Conservation (phyloP, 495 filamentous ascomycete species). For the Pseudoneurospora amorphoporcata region DNA sequence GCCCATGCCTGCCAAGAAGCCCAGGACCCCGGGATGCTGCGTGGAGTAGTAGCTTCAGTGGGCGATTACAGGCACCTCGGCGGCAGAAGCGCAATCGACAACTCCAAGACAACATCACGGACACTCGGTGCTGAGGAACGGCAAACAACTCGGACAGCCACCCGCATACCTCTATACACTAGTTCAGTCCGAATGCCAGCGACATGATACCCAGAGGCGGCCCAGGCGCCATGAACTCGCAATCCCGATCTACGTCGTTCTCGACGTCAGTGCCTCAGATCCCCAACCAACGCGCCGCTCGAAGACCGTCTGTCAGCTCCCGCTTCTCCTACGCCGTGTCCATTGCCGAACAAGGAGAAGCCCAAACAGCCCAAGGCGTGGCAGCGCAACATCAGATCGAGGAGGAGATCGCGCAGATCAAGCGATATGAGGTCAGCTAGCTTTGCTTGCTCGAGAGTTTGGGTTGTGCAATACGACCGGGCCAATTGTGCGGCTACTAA, state of each 20-base stretch:
- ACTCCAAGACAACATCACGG: neutral
- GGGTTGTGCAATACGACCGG: neutral
- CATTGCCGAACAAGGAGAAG: slow-evolving; percentile 50
- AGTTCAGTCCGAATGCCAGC: slow-evolving; percentile 10
- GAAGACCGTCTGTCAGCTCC: slow-evolving; percentile 55
- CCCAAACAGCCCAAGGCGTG: slow-evolving; percentile 24
- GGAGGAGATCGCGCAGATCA: slow-evolving; percentile 95
- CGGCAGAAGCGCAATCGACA: neutral
- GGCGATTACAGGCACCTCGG: neutral
- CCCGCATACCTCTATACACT: neutral
- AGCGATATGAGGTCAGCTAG: slow-evolving; percentile 71
- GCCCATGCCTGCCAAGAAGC: neutral
- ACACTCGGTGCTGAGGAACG: neutral
- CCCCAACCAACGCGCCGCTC: slow-evolving; percentile 27
- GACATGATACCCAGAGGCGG: slow-evolving; percentile 14
- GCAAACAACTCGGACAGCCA: neutral
- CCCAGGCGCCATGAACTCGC: slow-evolving; percentile 23
- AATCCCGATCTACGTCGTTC: slow-evolving; percentile 42
- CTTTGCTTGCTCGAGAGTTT: neutral
- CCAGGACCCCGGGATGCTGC: neutral
- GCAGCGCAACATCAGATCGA: slow-evolving; percentile 55
- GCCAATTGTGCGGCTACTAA: neutral
- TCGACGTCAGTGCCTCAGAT: slow-evolving; percentile 24
- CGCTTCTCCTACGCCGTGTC: slow-evolving; percentile 63
- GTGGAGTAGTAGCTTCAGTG: neutral